Evolutionary conservation across 371 early-diverging fungal genomes (phyloP).

Genomic region (Mortierella sp.): DNA sequence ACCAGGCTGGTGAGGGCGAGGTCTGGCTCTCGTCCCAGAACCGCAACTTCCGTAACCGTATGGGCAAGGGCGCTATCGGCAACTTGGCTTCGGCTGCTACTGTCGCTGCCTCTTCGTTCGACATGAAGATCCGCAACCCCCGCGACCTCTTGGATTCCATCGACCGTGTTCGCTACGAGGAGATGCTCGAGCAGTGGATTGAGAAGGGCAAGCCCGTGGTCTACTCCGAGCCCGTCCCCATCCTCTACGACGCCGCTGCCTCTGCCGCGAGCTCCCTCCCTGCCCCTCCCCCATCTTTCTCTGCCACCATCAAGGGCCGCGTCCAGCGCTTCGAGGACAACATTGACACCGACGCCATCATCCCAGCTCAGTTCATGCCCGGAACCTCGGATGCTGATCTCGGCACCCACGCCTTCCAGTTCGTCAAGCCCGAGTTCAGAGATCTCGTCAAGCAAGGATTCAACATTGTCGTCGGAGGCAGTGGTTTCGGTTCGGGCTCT

Average conservation of each 20-base stretch:
- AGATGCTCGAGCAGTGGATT: conserved; percentile 74
- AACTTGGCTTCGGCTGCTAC: conserved; percentile 84
- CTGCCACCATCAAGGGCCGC: conserved; percentile 67
- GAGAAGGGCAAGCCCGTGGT: conserved; percentile 68
- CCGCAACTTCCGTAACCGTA: conserved; percentile 87
- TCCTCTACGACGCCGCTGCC: conserved; percentile 57
- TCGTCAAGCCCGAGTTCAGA: conserved; percentile 80
- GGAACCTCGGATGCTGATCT: conserved; percentile 76
- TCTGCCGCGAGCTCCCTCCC: conserved; percentile 53
- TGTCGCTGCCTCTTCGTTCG: conserved; percentile 84
- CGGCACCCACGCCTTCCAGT: conserved; percentile 82
- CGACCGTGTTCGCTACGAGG: conserved; percentile 69
- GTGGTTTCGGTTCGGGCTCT: conserved; percentile 81
- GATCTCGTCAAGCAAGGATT: conserved; percentile 68
- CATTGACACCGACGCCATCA: conserved; percentile 85
- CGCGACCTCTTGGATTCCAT: conserved; percentile 72
- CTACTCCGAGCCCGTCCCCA: conserved; percentile 77
- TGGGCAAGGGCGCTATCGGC: conserved; percentile 86
- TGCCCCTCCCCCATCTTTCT: conserved; percentile 53
- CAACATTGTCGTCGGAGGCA: conserved; percentile 77
- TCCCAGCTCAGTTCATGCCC: conserved; percentile 86
- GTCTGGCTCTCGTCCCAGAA: conserved; percentile 86
- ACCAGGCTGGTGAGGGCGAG: conserved; percentile 82
- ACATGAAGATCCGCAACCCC: conserved; percentile 79
- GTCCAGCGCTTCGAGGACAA: conserved; percentile 82